Evolutionary conservation across 805 yeast species (phyloP).

Genomic region (Candida mattraensis): DNA sequence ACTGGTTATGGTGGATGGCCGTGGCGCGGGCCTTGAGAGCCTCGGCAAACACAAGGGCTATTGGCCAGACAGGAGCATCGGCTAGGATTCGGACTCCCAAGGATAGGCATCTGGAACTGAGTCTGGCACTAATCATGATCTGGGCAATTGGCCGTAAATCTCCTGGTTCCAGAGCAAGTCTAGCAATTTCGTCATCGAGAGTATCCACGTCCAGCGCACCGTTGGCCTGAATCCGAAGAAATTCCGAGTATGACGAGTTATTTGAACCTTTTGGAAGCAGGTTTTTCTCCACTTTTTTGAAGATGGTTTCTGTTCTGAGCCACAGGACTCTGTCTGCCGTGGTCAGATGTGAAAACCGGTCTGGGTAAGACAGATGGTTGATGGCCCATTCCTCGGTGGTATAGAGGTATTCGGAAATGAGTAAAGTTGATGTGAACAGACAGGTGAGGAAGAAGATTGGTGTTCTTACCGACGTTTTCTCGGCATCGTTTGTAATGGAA

Average conservation of each 20-base stretch:
- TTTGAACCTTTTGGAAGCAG: conserved; percentile 53
- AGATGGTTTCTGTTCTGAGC: conserved; percentile 60
- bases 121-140: conserved; percentile 48
- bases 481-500: conserved; percentile 63
- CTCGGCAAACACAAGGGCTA: conserved; percentile 76
- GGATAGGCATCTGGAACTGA: conserved; percentile 58
- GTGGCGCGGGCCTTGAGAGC: conserved; percentile 69
- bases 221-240: conserved; percentile 55
- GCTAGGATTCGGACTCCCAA: conserved; percentile 75
- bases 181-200: conserved; percentile 50
- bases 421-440: conserved; percentile 58
- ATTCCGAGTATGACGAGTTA: conserved; percentile 56
- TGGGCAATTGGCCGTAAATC: conserved; percentile 44
- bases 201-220: conserved; percentile 56
- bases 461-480: conserved; percentile 65
- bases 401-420: conserved; percentile 62
- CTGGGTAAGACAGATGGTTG: conserved; percentile 30
- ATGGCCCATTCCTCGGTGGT: conserved; percentile 55
- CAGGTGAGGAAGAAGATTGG: conserved; percentile 77
- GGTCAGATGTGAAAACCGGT: conserved; percentile 22
- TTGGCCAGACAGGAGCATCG: conserved; percentile 87
- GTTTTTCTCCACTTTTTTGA: conserved; percentile 60
- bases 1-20: conserved; percentile 29
- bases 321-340: conserved; percentile 58
- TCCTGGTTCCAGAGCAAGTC: conserved; percentile 45